Base-by-base conservation (phyloP, 2,329 filamentous ascomycete genomes). In the Biscogniauxia sp. region DNA sequence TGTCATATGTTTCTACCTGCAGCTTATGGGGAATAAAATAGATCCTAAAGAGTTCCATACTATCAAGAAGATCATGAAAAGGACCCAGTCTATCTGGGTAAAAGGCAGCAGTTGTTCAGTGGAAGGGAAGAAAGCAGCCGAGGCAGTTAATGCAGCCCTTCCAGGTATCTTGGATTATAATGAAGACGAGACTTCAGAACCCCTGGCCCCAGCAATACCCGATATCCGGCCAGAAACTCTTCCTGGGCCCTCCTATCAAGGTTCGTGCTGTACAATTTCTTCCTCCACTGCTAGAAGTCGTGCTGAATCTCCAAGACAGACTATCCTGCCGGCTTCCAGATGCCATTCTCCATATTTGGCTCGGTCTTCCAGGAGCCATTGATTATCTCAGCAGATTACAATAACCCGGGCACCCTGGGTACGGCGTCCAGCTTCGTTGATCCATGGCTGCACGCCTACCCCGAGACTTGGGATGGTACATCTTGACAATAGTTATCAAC, bases 21-120 rank as follows among this genome's bases (percentile, higher is more conserved):
- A 61, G 25, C 53, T 58, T 23, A 50, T 55, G 20, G 53, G 54
- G 6, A 41, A 51, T 6, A 32, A 17, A n/a, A 58, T 64, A 28
- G 50, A 54, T 5, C 11, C 20, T 0, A 51, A 51, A 9, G 53
- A 60, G n/a, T 20, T 62, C 5, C 28, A 56, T 13, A 23, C 20
- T 17, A 52, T 60, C 6, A 62, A 58, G 23, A 41, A 37, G 28
- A 23, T 58, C 3, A 53, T 61, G 20, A 51, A 52, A 20, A 59
- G 45, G 25, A 53, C 60, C 2, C 57, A 56, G 25, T 37, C 41
- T 8, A 57, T 64, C 11, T 64, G 62, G 62, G 58, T 59, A 3
- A 37, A 52, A 2, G 41, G 53, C 9, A 61, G 52, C 32, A n/a
- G 32, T 4, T 41, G 32, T 6, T 62, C 60, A 5, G 32, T 20